Evolutionary conservation across 2,329 filamentous ascomycete genomes (phyloP).

Genomic region (Diaporthe sp.): DNA sequence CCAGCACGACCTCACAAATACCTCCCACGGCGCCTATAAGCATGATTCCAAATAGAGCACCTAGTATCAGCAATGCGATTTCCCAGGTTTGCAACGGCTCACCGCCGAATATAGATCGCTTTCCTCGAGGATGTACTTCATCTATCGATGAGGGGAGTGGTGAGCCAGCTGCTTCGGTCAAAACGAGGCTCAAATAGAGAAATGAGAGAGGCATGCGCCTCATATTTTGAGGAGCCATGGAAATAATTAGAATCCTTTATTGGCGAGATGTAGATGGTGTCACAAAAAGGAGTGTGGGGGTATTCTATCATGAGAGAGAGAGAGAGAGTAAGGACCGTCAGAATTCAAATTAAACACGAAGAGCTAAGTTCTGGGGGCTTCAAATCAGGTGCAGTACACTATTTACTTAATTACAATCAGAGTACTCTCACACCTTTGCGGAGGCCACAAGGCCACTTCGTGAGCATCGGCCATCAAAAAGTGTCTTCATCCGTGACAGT

Average conservation of each 20-base stretch:
- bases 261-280: background rate
- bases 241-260: background rate
- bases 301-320: background rate
- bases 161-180: background rate
- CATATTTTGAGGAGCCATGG: background rate
- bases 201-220: background rate
- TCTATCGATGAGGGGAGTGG: background rate
- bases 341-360: background rate
- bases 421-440: background rate
- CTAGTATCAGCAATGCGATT: conserved; percentile 10
- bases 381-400: background rate
- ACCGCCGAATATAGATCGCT: background rate
- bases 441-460: background rate
- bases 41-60: conserved; percentile 23
- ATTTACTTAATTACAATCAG: background rate
- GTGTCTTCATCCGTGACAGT: conserved; percentile 18
- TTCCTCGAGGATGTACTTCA: too few relatives aligned
- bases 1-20: conserved; percentile 29
- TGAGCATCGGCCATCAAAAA: background rate
- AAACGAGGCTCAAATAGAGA: background rate
- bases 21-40: conserved; percentile 33
- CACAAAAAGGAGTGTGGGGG: background rate
- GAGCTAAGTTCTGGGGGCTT: background rate
- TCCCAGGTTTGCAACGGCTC: conserved; percentile 12
- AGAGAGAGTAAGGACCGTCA: background rate